These are phyloP conservation scores for Atalantia buxifolia DNA, from an alignment of 345 rosid species.

Conservation along the genomic window DNA sequence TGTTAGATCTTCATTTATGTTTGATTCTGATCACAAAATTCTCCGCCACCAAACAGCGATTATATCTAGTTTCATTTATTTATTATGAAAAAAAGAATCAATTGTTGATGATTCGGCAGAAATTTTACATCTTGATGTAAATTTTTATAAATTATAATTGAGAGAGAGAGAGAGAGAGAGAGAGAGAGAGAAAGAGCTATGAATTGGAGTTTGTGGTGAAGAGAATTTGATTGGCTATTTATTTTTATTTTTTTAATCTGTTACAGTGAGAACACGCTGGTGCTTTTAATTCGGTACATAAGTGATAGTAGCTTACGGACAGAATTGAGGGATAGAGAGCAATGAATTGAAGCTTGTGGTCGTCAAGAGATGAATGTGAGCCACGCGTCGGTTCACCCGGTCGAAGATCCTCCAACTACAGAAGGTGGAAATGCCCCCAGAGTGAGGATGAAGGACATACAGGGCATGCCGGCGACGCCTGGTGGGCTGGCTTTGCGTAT, in stretches of 20 bases:
- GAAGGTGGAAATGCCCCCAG: conserved; percentile 47
- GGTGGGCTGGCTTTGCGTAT: conserved; percentile 62
- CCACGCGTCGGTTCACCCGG: conserved; percentile 77
- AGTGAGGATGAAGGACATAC: conserved; percentile 65
- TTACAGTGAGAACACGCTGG: not conserved
- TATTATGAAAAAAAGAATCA: not conserved
- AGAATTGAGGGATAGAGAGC: not conserved
- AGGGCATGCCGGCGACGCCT: conserved; percentile 69
- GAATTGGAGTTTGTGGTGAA: not conserved
- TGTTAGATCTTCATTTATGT: conserved; percentile 8
- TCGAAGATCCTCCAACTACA: conserved; percentile 58
- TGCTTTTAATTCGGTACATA: not conserved
- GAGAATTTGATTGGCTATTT: not conserved
- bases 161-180: not conserved
- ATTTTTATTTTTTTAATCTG: not conserved
- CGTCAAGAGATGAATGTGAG: conserved; percentile 74
- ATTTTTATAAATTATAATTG: not conserved
- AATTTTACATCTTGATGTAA: not conserved
- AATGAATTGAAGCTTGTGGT: conserved; percentile 34
- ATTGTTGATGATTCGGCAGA: not conserved
- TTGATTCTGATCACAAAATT: not conserved
- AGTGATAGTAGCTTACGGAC: not conserved
- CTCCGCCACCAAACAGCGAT: not conserved
- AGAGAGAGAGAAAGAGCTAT: not conserved
- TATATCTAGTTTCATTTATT: not conserved